Conservation (phyloP, 2,329 filamentous ascomycete species). For the Talaromyces sp. region DNA sequence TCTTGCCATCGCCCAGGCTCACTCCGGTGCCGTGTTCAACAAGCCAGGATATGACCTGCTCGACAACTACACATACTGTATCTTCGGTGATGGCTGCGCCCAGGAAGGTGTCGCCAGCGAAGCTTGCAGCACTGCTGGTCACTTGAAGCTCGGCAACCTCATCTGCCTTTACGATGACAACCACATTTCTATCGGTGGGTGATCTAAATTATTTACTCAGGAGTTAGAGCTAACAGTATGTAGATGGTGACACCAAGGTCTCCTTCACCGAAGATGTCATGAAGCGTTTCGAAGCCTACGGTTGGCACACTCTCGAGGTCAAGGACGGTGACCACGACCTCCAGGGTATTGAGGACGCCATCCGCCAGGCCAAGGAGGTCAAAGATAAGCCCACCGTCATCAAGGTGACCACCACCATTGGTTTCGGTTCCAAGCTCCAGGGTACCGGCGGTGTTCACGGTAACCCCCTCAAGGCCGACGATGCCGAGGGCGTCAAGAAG, state of each 20-base stretch:
- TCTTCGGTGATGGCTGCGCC: constrained; percentile 97
- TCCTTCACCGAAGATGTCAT: constrained; percentile 95
- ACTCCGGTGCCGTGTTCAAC: constrained; percentile 90
- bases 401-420: constrained; percentile 95
- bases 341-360: constrained; percentile 78
- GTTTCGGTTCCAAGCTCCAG: constrained; percentile 87
- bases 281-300: constrained; percentile 94
- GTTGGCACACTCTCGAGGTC: constrained; percentile 87
- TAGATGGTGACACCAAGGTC: constrained; percentile 89
- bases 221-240: constrained; percentile 8
- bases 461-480: constrained; percentile 89
- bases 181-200: constrained; percentile 76
- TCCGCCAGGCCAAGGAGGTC: constrained; percentile 77
- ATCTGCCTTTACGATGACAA: constrained; percentile 98
- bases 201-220: background rate
- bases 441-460: constrained; percentile 96
- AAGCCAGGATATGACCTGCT: constrained; percentile 86
- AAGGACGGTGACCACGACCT: constrained; percentile 86
- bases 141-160: constrained; percentile 95
- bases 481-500: constrained; percentile 87
- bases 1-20: constrained; percentile 92
- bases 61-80: constrained; percentile 95
- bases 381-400: constrained; percentile 97
- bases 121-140: constrained; percentile 86
- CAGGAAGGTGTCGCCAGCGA: constrained; percentile 97